Evolutionary conservation across 192 early-diverging fungal species (phyloP), one percentile per base, ranked within the genome.

Genomic region (Globomyces pollinis-pini): DNA sequence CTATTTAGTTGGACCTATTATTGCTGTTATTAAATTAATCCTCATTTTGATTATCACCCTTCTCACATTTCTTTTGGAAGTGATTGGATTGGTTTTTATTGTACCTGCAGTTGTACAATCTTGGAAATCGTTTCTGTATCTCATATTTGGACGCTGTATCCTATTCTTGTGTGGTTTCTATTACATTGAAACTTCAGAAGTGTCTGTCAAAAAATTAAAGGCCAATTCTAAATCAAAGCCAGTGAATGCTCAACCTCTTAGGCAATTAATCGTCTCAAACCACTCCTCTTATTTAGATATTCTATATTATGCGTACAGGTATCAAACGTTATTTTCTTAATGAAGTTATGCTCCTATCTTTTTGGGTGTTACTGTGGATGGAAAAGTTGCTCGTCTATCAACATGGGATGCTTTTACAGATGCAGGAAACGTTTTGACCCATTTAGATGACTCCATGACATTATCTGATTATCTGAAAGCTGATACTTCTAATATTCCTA

Each of bases 271-370:
- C 32, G 64, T 91, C 18, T 66, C 84, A 54, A 94, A 94, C 64
- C 89, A 86, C 67, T 73, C 73, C 2, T 92, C 90, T 8, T 94
- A 94, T 60, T 68, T 93, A 20, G 91, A 94, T 34, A 53, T 92
- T 6, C 38, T 94, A 30, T 91, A 88, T 24, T 52, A 93, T 7
- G 73, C 81, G 4, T 83, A 74, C 41, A 64, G 69, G 77, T 90
- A 79, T 34, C 38, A 23, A 45, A 43, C 29, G 8, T n/a, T n/a
- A n/a, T n/a, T n/a, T n/a, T n/a, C n/a, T 13, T 41, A 21, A 8
- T 55, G 3, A 54, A 87, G 80, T 45, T 88, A 67, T 60, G 61
- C 79, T 53, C 86, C 86, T 35, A 51, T 83, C 1, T 88, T 86
- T 62, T 72, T 80, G 13, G 74, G 80, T 58, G 62, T 84, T 26